These are phyloP conservation scores for Letharia columbiana DNA, from an alignment of 495 filamentous ascomycete genomes.

Conservation along the genomic window DNA sequence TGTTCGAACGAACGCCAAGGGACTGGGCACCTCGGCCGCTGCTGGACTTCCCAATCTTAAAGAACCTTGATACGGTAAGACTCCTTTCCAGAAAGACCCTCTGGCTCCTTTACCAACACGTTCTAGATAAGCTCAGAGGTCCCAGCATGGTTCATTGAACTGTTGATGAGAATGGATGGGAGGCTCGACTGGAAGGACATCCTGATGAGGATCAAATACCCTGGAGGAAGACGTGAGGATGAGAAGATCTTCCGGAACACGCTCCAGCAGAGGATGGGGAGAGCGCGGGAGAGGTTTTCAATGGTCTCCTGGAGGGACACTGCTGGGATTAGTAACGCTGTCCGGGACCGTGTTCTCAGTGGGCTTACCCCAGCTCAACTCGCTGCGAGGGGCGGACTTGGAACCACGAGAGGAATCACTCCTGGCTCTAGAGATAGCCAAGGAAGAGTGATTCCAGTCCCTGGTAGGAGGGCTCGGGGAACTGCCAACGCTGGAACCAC, in stretches of 20 bases:
- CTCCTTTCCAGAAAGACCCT: not conserved
- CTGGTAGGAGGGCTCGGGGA: not conserved
- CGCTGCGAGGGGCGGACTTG: not conserved
- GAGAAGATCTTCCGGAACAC: not conserved
- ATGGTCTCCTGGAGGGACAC: slow-evolving; percentile 1
- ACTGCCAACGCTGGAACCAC: not conserved
- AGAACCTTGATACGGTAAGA: not conserved
- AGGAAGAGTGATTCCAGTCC: not conserved
- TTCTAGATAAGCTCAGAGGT: not conserved
- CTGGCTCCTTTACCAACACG: not conserved
- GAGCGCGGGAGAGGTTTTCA: not conserved
- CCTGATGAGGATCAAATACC: not conserved
- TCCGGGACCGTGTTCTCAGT: not conserved
- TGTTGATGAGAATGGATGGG: not conserved
- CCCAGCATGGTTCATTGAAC: not conserved
- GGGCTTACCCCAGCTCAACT: not conserved
- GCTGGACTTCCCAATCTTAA: not conserved
- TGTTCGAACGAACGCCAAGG: not conserved
- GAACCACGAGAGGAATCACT: not conserved
- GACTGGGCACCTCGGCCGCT: not conserved
- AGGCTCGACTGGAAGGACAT: not conserved
- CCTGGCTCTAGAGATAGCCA: not conserved
- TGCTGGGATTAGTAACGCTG: not conserved
- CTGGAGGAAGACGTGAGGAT: not conserved
- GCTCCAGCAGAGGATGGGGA: not conserved